These are phyloP conservation scores for Citrullus colocynthis DNA, from an alignment of 306 rosid species.

Conservation along the genomic window DNA sequence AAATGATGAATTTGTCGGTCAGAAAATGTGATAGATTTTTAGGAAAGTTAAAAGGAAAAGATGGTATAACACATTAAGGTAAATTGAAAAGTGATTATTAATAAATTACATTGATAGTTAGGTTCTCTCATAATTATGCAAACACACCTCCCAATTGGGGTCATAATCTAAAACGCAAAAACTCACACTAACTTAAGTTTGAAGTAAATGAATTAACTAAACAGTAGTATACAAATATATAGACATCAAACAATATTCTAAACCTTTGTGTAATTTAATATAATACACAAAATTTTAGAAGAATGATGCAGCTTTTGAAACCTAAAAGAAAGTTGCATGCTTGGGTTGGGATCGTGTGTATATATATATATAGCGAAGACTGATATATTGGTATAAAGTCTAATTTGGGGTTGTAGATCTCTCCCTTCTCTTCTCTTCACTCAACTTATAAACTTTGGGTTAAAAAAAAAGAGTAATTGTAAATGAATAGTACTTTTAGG, in stretches of 20 bases:
- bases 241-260: neutral
- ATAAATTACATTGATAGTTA: no score
- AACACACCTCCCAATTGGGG: neutral
- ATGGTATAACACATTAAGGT: no score
- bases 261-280: conserved; percentile 7
- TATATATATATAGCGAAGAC: no score
- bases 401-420: neutral
- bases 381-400: neutral
- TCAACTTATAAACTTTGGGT: neutral
- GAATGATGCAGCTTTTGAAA: conserved; percentile 65
- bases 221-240: neutral
- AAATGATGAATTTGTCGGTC: no score
- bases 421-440: neutral
- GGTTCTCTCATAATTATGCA: no score
- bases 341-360: conserved; percentile 5
- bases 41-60: no score
- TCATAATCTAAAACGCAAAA: neutral
- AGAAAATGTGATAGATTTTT: no score
- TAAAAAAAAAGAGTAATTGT: neutral
- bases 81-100: no score
- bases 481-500: no score
- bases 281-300: conserved; percentile 62
- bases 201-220: neutral
- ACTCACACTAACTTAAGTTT: neutral
- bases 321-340: conserved; percentile 57